Evolutionary conservation across 495 filamentous ascomycete species (phyloP), one percentile per base, ranked within the genome.

Genomic region (Tuber indicum): DNA sequence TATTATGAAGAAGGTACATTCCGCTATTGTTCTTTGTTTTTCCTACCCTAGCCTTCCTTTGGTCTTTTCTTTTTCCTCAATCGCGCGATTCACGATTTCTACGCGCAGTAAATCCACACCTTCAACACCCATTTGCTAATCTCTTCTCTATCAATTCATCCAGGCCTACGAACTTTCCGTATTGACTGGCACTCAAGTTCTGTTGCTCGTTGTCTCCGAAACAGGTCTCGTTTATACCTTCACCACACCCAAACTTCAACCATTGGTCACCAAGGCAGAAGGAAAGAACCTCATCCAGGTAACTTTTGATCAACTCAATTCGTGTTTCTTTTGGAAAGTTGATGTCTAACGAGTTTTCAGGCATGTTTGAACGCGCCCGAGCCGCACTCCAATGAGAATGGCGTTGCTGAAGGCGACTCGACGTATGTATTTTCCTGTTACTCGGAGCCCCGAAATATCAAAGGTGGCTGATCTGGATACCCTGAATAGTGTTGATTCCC

Each of bases 271-370:
- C 79, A 99, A 99, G 88, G 91, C 96, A 16, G 96, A 99, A 85
- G 96, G 96, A 86, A 99, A 99, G 89, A 99, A 99, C 84, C 87
- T 99, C 62, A 99, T 99, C 76, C 96, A 99, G 91, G 96, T 98
- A 89, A 89, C 66, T 49, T 41, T 42, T 47, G 39, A 66, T 74
- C 21, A 47, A 17, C 69, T 45, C 19, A 70, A 62, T 76, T 74
- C 75, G 73, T 52, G 45, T 71, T 62, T 75, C 58, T 21, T 75
- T 39, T 58, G 39, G 77, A 84, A 77, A 66, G 4, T 66, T 14
- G 58, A 32, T 32, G 58, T 17, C 83, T 81, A 75, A 82, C 75
- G 39, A 74, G 74, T 42, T 70, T 76, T 76, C 81, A 97, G 96
- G 95, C 96, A 52, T 99, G 96, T 83, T 87, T 99, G 78, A 99